These are phyloP conservation scores for Fomitiporia mediterranea DNA, from an alignment of 1,284 basidiomycete genomes.

Conservation along the genomic window DNA sequence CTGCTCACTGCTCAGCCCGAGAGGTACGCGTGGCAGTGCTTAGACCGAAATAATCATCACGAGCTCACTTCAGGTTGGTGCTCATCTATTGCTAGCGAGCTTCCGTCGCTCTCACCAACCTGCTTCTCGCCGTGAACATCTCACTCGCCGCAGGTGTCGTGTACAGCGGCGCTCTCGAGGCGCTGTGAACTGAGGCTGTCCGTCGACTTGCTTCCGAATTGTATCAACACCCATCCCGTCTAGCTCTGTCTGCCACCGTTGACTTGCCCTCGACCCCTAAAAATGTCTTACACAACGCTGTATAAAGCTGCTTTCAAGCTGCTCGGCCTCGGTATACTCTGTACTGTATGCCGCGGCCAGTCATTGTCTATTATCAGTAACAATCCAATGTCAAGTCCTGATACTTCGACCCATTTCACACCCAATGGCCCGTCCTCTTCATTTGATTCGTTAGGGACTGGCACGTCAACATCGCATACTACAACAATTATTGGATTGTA, in stretches of 20 bases:
- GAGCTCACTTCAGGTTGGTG: too few relatives aligned
- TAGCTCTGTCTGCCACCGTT: too few relatives aligned
- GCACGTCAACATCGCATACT: not conserved
- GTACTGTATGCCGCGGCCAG: not conserved
- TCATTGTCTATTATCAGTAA: not conserved
- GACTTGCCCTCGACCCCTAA: too few relatives aligned
- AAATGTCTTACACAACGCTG: not conserved
- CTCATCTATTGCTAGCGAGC: not conserved
- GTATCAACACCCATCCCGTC: too few relatives aligned
- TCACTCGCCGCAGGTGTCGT: too few relatives aligned
- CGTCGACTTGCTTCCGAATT: too few relatives aligned
- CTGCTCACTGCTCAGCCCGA: too few relatives aligned
- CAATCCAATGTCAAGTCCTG: not conserved
- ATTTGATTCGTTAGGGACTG: conserved; percentile 10
- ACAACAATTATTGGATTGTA: conserved; percentile 4
- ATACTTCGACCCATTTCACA: not conserved
- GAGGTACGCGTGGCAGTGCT: too few relatives aligned
- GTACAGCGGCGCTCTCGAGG: too few relatives aligned
- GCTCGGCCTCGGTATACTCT: not conserved
- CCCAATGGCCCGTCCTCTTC: conserved; percentile 13
- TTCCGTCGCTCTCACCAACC: not conserved
- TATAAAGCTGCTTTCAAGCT: not conserved
- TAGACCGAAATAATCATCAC: not conserved
- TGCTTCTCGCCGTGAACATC: not conserved
- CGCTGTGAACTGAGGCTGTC: too few relatives aligned